Base-by-base conservation (phyloP, 306 rosid species). In the Hylodesmum podocarpum region DNA sequence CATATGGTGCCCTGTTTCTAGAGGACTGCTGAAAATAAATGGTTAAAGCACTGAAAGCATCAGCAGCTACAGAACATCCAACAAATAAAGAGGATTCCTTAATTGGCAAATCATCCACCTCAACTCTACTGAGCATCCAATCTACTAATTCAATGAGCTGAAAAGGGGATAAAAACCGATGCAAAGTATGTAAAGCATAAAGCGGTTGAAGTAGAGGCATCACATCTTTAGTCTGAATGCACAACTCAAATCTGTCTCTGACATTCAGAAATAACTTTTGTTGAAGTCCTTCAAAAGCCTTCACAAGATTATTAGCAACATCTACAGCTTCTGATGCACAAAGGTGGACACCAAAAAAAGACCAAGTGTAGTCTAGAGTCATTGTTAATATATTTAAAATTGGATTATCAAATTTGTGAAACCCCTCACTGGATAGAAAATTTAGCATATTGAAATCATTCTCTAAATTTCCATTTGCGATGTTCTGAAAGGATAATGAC, bases 91-190 rank as follows among this genome's bases (percentile, higher is more conserved):
- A 83, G 73, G 86, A 70, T 44, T 75, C 83, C 67, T 68, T 81
- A 40, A 31, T 87, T 64, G 54, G 41, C 64, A 54, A 75, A 66
- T 80, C 84, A 81, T 82, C 85, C 58, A 72, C 50, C 47, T 72
- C 82, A 46, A 78, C 79, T 59, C 85, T 84, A 21, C 37, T 69
- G 62, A 95, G 83, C 86, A 95, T 88, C 98, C 96, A 92, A 74
- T 78, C 86, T 46, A 84, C 98, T 54, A 92, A 80, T 84, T 89
- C 92, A 85, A 95, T 91, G 61, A 95, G 89, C 77, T 84, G 75
- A 75, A 92, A 84, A 25, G 98, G 97, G 78, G 93, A 87, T 78
- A 92, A 55, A 80, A 85, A 95, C 53, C 15, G 70, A 71, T 55
- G 75, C 86, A 92, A 69, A 46, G 88, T 82, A 57, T 88, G 90